Evolutionary conservation across 2,329 filamentous ascomycete genomes (phyloP).

Genomic region (Aureobasidium melanogenum): DNA sequence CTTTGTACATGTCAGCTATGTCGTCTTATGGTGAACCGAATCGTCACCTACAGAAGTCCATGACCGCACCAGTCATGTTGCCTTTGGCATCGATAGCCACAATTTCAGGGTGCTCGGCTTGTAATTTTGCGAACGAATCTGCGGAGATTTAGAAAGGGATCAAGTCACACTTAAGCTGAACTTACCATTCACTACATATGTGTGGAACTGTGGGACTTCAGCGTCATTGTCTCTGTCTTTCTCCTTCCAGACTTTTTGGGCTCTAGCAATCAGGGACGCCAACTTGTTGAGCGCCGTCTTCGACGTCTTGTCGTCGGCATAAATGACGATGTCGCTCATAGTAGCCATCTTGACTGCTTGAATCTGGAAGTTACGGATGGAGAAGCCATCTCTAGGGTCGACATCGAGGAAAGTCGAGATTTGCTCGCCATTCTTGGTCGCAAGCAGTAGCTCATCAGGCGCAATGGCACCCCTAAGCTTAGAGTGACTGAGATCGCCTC

Average conservation of each 20-base stretch:
- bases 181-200: slow-evolving; percentile 62
- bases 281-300: slow-evolving; percentile 57
- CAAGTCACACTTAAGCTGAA: slow-evolving; percentile 24
- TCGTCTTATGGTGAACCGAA: not conserved
- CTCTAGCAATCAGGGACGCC: slow-evolving; percentile 57
- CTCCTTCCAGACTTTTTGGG: slow-evolving; percentile 67
- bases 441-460: slow-evolving; percentile 67
- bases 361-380: slow-evolving; percentile 94
- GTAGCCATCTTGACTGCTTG: slow-evolving; percentile 81
- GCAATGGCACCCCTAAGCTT: slow-evolving; percentile 82
- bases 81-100: slow-evolving; percentile 68
- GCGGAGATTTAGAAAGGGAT: slow-evolving; percentile 22
- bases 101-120: slow-evolving; percentile 58
- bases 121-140: slow-evolving; percentile 61
- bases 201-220: slow-evolving; percentile 54
- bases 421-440: slow-evolving; percentile 32
- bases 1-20: not conserved
- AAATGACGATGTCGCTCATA: slow-evolving; percentile 86
- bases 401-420: slow-evolving; percentile 63
- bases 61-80: slow-evolving; percentile 62
- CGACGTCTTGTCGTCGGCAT: slow-evolving; percentile 61
- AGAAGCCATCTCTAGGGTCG: slow-evolving; percentile 85
- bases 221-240: slow-evolving; percentile 39
- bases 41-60: slow-evolving; percentile 64
- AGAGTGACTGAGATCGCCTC: slow-evolving; percentile 63